A percentile compares a stretch with the other conserved stretches of the same genome.
Conservation (phyloP, 352 stramenopile genomes). For the Pythium volutum region DNA sequence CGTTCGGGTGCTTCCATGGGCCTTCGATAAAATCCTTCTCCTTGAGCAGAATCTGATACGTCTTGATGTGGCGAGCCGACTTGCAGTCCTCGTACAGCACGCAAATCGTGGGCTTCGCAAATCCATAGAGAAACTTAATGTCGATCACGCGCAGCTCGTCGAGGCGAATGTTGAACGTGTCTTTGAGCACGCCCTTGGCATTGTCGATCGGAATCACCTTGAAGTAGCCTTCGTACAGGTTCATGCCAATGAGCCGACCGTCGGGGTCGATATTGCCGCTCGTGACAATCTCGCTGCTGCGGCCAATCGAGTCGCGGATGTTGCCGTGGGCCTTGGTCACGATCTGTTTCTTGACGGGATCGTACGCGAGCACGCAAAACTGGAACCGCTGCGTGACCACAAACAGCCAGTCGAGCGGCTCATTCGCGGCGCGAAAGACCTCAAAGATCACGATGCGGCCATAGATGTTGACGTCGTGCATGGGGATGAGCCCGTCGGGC, state of each 20-base stretch:
- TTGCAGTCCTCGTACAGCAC: conserved; percentile 92
- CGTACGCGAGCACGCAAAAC: conserved; percentile 88
- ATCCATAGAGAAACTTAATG: conserved; percentile 91
- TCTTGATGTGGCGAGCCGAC: conserved; percentile 88
- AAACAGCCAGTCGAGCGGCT: conserved; percentile 85
- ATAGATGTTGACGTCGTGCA: conserved; percentile 87
- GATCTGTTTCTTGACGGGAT: conserved; percentile 59
- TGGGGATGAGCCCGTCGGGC: conserved; percentile 76
- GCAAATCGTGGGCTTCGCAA: conserved; percentile 87
- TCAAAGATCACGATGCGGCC: conserved; percentile 88
- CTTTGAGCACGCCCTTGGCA: conserved; percentile 68
- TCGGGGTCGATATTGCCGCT: conserved; percentile 88
- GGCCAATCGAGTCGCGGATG: conserved; percentile 83
- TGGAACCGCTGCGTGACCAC: conserved; percentile 89
- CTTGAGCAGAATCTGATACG: conserved; percentile 88
- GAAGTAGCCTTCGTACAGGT: conserved; percentile 91
- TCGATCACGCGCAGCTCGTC: conserved; percentile 92
- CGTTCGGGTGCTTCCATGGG: conserved; percentile 87
- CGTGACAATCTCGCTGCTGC: conserved; percentile 87
- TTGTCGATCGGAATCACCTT: conserved; percentile 89
- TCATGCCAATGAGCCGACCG: conserved; percentile 86
- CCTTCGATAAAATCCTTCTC: conserved; percentile 90
- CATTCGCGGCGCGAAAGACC: conserved; percentile 68
- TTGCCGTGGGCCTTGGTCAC: conserved; percentile 85
- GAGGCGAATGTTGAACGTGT: conserved; percentile 92